These are phyloP conservation scores for Rhynchosporium agropyri DNA, from an alignment of 2,329 filamentous ascomycete genomes.

Conservation along the genomic window DNA sequence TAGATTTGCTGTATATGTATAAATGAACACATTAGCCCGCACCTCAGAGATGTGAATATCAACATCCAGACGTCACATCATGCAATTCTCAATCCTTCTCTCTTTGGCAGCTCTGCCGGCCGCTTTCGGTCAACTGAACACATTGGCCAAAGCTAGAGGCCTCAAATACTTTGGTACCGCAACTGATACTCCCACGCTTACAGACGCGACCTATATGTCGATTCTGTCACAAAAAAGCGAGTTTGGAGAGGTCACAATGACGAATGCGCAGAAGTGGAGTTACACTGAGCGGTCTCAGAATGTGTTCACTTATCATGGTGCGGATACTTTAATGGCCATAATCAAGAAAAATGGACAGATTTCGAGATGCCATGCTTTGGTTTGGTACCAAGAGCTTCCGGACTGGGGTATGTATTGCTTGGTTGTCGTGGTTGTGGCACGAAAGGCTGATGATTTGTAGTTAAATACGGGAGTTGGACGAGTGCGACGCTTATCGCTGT, in stretches of 20 bases:
- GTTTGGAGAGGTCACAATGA: constrained; percentile 67
- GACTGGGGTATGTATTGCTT: constrained; percentile 46
- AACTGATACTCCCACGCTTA: constrained; percentile 57
- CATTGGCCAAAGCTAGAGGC: constrained; percentile 57
- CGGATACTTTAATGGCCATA: constrained; percentile 56
- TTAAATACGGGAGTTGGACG: constrained; percentile 56
- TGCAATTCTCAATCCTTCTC: constrained; percentile 19
- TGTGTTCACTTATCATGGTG: constrained; percentile 59
- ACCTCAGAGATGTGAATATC: background rate
- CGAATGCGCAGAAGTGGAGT: constrained; percentile 67
- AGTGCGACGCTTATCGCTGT: constrained; percentile 57
- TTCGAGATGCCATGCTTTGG: constrained; percentile 54
- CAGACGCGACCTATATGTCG: constrained; percentile 52
- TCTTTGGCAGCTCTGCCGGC: constrained; percentile 15
- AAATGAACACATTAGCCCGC: background rate
- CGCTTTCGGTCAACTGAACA: constrained; percentile 28
- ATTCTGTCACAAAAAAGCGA: constrained; percentile 58
- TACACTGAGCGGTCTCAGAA: constrained; percentile 59
- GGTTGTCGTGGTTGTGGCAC: too few relatives aligned
- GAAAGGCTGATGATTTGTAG: constrained; percentile 28
- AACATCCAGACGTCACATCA: background rate
- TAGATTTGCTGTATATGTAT: background rate
- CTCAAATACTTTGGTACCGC: constrained; percentile 60
- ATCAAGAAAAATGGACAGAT: constrained; percentile 54
- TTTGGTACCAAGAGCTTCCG: constrained; percentile 56